These are phyloP conservation scores for Xylaria sp. DNA, from an alignment of 2,329 filamentous ascomycete species.

Conservation along the genomic window DNA sequence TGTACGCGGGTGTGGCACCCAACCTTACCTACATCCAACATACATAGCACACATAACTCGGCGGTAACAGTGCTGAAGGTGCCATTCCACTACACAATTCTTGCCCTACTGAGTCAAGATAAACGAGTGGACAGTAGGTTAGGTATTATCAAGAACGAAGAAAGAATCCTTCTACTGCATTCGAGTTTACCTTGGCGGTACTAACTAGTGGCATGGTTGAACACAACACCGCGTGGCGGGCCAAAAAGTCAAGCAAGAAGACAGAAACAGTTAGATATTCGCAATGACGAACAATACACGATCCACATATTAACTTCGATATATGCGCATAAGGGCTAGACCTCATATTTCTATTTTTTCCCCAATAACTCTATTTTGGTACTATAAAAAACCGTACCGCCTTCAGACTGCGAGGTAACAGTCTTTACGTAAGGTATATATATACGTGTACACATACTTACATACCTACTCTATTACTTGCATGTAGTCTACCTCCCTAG, in stretches of 20 bases:
- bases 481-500: no score
- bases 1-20: not conserved
- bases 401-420: conserved; percentile 9
- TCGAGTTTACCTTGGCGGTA: not conserved
- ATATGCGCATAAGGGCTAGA: conserved; percentile 21
- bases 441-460: conserved; percentile 2
- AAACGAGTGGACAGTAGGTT: conserved; percentile 8
- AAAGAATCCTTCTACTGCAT: not conserved
- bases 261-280: not conserved
- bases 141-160: not conserved
- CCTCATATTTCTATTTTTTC: conserved; percentile 17
- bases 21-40: not conserved
- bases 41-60: not conserved
- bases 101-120: not conserved
- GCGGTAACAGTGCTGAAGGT: not conserved
- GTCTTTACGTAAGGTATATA: conserved; percentile 9
- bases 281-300: conserved; percentile 1
- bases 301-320: conserved; percentile 27
- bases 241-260: not conserved
- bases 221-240: not conserved
- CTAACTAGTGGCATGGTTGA: no score
- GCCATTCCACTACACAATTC: not conserved
- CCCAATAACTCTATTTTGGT: not conserved
- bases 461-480: not conserved
- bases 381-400: not conserved